Conservation (phyloP, 2,329 filamentous ascomycete genomes). For the Diaporthe sp. region DNA sequence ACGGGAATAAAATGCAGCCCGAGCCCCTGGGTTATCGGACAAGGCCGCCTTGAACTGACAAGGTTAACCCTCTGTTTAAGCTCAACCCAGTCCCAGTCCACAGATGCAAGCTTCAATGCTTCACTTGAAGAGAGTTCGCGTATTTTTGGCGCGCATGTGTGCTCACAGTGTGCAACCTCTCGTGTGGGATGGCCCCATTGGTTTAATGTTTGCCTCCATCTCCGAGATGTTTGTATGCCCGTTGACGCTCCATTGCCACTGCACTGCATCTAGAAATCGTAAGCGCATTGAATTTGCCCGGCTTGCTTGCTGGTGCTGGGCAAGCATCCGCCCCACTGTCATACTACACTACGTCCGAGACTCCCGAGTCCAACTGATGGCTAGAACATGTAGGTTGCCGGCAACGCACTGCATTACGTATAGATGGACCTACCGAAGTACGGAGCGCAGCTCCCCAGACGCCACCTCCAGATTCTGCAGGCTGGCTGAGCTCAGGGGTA, state of each 20-base stretch:
- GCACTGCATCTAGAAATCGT: background rate
- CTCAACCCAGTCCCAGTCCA: conserved; percentile 5
- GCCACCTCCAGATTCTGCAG: conserved; percentile 10
- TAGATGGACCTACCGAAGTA: background rate
- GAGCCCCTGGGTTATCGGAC: conserved; percentile 17
- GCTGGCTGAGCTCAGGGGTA: conserved; percentile 14
- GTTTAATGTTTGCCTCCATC: conserved; percentile 3
- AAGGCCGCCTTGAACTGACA: background rate
- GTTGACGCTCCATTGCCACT: background rate
- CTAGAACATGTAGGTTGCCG: background rate
- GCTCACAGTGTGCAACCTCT: conserved; percentile 5
- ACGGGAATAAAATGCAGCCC: conserved; percentile 13
- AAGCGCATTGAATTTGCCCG: background rate
- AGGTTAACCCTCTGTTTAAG: conserved; percentile 11
- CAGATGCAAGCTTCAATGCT: conserved; percentile 7
- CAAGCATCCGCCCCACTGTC: background rate
- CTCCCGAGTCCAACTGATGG: background rate
- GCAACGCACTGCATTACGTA: background rate
- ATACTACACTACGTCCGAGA: background rate
- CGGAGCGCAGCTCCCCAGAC: conserved; percentile 1
- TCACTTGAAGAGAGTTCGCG: background rate
- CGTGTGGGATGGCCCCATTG: background rate
- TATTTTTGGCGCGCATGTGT: conserved; percentile 11
- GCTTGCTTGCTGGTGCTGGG: background rate
- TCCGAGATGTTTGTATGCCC: conserved; percentile 13